Evolutionary conservation across 345 rosid genomes (phyloP).

Genomic region (Eucalyptus grandis): DNA sequence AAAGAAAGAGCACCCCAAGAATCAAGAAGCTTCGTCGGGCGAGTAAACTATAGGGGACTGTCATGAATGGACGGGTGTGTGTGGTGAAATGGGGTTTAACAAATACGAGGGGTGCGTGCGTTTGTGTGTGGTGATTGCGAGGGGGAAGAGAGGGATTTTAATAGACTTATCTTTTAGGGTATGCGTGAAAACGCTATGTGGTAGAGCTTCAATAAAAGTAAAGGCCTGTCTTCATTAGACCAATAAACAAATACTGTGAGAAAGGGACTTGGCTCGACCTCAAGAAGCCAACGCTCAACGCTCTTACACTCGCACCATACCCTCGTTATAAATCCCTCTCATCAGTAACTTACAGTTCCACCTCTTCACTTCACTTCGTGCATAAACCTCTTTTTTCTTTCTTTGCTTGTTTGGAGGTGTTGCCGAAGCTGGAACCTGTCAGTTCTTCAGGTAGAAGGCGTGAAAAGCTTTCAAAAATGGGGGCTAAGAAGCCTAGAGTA

Average conservation of each 20-base stretch:
- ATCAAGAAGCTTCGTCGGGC: background rate
- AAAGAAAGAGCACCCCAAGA: background rate
- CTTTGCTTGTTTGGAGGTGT: background rate
- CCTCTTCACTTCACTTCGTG: background rate
- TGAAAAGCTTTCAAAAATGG: constrained; percentile 2
- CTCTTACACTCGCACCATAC: background rate
- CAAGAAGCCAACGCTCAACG: background rate
- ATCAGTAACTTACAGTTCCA: background rate
- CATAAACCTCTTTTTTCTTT: background rate
- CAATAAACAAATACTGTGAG: background rate
- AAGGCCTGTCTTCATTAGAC: constrained; percentile 40
- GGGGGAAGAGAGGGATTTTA: background rate
- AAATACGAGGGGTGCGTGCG: background rate
- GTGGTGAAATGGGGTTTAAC: background rate
- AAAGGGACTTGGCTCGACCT: background rate
- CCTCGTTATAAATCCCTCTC: constrained; percentile 21
- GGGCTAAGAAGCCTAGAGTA: constrained; percentile 84
- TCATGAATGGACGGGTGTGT: background rate
- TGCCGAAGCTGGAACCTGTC: background rate
- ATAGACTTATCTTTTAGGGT: background rate
- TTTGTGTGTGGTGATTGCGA: background rate
- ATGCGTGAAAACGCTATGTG: background rate
- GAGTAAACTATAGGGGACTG: background rate
- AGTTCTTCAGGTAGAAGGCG: background rate
- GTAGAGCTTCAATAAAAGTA: constrained; percentile 28